phyloP scores from a whole-genome alignment of 108 stramenopile genomes.

The Asterionellopsis glacialis region DNA sequence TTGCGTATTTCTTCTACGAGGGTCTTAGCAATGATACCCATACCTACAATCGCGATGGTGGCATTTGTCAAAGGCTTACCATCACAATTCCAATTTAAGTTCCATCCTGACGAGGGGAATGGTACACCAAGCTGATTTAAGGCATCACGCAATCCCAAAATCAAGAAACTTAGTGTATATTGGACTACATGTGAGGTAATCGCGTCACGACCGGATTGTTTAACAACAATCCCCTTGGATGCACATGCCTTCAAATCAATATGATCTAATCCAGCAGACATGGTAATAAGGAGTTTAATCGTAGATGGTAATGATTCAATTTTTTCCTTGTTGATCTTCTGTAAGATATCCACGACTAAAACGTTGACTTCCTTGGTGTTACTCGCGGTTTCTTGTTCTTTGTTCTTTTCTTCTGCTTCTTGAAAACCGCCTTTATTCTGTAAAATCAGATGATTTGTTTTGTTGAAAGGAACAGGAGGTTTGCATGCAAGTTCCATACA shows the following conservation, averaged over 20 bases:
- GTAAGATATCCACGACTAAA: conserved; percentile 44
- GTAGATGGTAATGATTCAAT: conserved; percentile 46
- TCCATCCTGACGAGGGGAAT: conserved; percentile 48
- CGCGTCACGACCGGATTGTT: conserved; percentile 42
- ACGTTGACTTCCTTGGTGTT: too few species aligned
- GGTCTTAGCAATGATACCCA: conserved; percentile 48
- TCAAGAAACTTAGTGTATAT: conserved; percentile 39
- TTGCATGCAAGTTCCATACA: background rate
- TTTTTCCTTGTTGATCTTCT: conserved; percentile 28
- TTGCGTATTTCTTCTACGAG: conserved; percentile 34
- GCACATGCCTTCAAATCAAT: conserved; percentile 45
- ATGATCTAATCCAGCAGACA: conserved; percentile 61
- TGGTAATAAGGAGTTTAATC: conserved; percentile 35
- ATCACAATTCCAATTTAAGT: conserved; percentile 55
- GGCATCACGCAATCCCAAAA: conserved; percentile 50
- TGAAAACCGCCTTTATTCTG: conserved; percentile 17
- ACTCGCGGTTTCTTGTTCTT: too few species aligned
- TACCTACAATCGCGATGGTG: conserved; percentile 48
- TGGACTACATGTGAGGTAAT: conserved; percentile 47
- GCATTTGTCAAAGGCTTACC: conserved; percentile 34
- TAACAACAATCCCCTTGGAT: conserved; percentile 40
- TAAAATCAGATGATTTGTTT: conserved; percentile 23
- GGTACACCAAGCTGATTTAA: conserved; percentile 51
- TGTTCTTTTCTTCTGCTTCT: too few species aligned
- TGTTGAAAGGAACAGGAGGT: conserved; percentile 15